phyloP scores from a whole-genome alignment of 176 grass and related monocot genomes.

The bread wheat (Triticum aestivum) region IWGSC_CS_RefSeq_v2.1 NC_057805.1:409056341-409056840 shows the following conservation, averaged over 20 bases:
- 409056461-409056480: constrained; percentile 10
- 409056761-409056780: not conserved
- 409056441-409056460: not conserved
- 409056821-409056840: not conserved
- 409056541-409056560: too few species aligned
- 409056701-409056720: constrained; percentile 5
- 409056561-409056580: constrained; percentile 5
- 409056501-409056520: too few species aligned
- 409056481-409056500: not conserved
- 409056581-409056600: constrained; percentile 20
- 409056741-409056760: not conserved
- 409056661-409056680: not conserved
- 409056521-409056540: too few species aligned
- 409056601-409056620: constrained; percentile 1
- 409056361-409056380: constrained; percentile 26
- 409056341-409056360: constrained; percentile 15
- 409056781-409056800: constrained; percentile 1
- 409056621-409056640: not conserved
- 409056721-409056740: not conserved
- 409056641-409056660: not conserved
- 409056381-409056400: not conserved
- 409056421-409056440: constrained; percentile 1
- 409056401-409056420: not conserved
- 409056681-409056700: not conserved
- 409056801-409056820: not conserved